phyloP scores from a whole-genome alignment of 1,284 basidiomycete genomes.

The Apiotrichum gracile region DNA sequence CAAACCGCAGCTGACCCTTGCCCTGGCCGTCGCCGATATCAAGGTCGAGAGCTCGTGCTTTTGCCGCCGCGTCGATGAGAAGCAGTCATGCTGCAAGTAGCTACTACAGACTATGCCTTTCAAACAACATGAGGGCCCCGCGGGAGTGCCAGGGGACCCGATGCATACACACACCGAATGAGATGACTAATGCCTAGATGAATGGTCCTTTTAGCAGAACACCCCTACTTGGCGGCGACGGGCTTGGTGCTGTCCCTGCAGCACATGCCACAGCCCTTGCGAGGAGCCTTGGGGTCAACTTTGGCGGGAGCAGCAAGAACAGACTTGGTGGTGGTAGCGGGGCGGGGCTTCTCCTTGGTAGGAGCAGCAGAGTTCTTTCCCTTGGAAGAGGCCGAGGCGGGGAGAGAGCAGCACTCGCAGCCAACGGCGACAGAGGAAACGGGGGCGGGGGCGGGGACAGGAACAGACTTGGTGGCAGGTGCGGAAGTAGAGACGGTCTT shows the following conservation, averaged over 20 bases:
- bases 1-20: constrained; percentile 26
- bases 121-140: not conserved
- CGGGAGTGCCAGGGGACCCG: not conserved
- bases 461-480: not conserved
- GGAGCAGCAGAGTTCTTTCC: not conserved
- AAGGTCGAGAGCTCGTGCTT: constrained; percentile 32
- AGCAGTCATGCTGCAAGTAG: not conserved
- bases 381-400: not conserved
- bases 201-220: not conserved
- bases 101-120: too few relatives aligned
- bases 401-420: not conserved
- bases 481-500: not conserved
- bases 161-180: not conserved
- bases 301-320: not conserved
- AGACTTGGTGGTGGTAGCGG: not conserved
- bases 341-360: not conserved
- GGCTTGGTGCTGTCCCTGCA: not conserved
- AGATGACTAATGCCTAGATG: not conserved
- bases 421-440: not conserved
- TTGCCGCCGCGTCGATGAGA: constrained; percentile 19
- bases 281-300: not conserved
- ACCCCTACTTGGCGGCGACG: not conserved
- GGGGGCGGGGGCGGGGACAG: not conserved
- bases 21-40: constrained; percentile 35
- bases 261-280: not conserved